A percentile compares a stretch with the other conserved stretches of the same genome.
phyloP scores from a whole-genome alignment of 129 eudicot species.

The Centaurea solstitialis region DNA sequence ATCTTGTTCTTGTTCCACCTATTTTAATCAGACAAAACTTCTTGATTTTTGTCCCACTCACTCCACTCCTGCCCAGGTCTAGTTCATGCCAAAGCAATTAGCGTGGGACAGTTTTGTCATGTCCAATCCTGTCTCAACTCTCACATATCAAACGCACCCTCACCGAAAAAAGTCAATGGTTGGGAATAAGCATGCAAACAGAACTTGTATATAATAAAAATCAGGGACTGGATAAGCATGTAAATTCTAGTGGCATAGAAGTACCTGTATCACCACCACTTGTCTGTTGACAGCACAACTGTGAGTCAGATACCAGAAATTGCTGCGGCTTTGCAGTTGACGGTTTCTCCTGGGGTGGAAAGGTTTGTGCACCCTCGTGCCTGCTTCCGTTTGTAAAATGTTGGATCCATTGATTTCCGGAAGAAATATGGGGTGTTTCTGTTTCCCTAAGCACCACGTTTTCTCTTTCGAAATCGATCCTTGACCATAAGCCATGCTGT shows the following conservation, averaged over 20 bases:
- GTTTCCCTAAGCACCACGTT: conserved; percentile 27
- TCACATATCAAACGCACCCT: too few species aligned
- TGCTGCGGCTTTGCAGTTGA: conserved; percentile 20
- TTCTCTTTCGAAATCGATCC: conserved; percentile 40
- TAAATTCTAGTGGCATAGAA: background rate
- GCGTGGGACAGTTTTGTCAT: too few species aligned
- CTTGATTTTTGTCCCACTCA: background rate
- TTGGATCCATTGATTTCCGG: conserved; percentile 58
- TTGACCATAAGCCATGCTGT: conserved; percentile 58
- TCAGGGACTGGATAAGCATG: background rate
- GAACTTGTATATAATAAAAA: conserved; percentile 1
- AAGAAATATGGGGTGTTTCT: conserved; percentile 23
- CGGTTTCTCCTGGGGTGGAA: conserved; percentile 26
- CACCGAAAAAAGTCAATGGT: background rate
- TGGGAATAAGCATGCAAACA: background rate
- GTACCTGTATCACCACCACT: conserved; percentile 42
- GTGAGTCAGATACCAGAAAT: conserved; percentile 18
- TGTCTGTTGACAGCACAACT: conserved; percentile 19
- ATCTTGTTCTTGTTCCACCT: background rate
- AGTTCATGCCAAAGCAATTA: background rate
- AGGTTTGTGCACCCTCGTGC: conserved; percentile 19
- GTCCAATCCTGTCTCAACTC: too few species aligned
- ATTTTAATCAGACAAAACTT: background rate
- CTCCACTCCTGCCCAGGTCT: background rate
- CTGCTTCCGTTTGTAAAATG: conserved; percentile 47